A percentile compares a stretch with the other conserved stretches of the same genome.
phyloP scores from a whole-genome alignment of 2,329 filamentous ascomycete genomes.

The Dissoconium aciculare region DNA sequence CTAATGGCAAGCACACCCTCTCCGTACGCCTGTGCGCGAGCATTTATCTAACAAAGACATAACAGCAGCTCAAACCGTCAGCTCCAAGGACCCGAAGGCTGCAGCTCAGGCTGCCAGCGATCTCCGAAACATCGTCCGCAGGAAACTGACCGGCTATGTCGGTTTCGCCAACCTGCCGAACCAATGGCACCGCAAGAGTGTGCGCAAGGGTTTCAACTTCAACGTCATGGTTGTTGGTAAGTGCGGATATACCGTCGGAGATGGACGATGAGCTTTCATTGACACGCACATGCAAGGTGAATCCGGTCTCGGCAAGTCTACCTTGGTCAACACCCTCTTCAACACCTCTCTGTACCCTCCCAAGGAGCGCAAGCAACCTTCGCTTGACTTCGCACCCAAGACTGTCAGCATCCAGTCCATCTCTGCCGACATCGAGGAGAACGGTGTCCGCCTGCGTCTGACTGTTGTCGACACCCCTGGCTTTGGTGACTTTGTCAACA shows the following conservation, averaged over 20 bases:
- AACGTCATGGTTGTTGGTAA: constrained; percentile 99
- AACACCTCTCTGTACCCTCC: constrained; percentile 98
- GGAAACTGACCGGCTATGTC: constrained; percentile 96
- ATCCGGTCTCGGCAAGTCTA: constrained; percentile 97
- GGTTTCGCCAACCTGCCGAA: constrained; percentile 98
- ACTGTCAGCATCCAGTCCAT: constrained; percentile 41
- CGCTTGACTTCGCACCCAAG: constrained; percentile 96
- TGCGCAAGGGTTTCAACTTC: constrained; percentile 99
- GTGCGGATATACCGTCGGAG: constrained; percentile 28
- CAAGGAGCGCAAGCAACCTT: constrained; percentile 95
- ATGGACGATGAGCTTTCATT: constrained; percentile 5
- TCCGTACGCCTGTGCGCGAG: constrained; percentile 42
- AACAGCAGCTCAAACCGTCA: constrained; percentile 42
- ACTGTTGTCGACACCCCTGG: constrained; percentile 96
- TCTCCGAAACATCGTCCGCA: constrained; percentile 88
- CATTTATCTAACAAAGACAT: constrained; percentile 37
- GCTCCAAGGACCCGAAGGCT: constrained; percentile 48
- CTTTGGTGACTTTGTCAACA: constrained; percentile 99
- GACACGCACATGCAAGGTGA: constrained; percentile 51
- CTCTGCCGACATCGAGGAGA: constrained; percentile 71
- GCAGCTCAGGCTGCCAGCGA: constrained; percentile 35
- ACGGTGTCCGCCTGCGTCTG: constrained; percentile 85
- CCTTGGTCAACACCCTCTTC: constrained; percentile 97
- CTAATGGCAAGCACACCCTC: constrained; percentile 39
- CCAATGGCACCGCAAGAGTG: constrained; percentile 99